Conservation (phyloP, 176 grass and related monocot species). For the Musa troglodytarum region DNA sequence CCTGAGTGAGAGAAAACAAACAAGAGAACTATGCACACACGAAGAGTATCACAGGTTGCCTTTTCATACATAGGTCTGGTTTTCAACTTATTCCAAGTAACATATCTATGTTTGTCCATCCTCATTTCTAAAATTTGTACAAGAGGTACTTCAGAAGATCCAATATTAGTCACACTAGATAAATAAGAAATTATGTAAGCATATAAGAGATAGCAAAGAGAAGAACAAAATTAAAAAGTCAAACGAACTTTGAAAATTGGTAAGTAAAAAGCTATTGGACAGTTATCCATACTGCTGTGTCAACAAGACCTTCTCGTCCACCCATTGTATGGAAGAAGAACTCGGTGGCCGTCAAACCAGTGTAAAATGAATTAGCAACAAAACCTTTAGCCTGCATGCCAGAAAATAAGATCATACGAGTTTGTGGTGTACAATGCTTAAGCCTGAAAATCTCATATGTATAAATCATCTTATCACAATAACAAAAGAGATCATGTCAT, state of each 20-base stretch:
- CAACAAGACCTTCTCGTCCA: constrained; percentile 97
- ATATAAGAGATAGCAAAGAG: too few relatives aligned
- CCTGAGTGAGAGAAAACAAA: too few relatives aligned
- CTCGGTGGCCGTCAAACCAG: constrained; percentile 85
- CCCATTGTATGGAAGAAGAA: constrained; percentile 99
- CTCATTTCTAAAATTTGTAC: too few relatives aligned
- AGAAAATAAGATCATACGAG: not conserved
- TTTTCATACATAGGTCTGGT: too few relatives aligned
- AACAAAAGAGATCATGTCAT: not conserved
- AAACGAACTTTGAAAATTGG: not conserved
- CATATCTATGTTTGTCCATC: too few relatives aligned
- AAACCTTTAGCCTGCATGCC: constrained; percentile 83
- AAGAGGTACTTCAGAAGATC: too few relatives aligned
- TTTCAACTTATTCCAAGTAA: too few relatives aligned
- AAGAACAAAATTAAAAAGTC: not conserved
- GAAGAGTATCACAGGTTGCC: too few relatives aligned
- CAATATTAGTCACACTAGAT: too few relatives aligned
- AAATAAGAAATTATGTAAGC: too few relatives aligned
- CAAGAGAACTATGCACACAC: too few relatives aligned
- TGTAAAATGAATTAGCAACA: constrained; percentile 96
- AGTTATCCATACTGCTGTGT: constrained; percentile 66
- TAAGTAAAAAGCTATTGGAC: constrained; percentile 13
- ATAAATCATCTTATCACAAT: not conserved
- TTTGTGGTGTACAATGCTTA: not conserved
- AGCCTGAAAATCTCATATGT: not conserved